phyloP scores from a whole-genome alignment of 176 grass and related monocot species.

The Rhynchospora tenuis region DNA sequence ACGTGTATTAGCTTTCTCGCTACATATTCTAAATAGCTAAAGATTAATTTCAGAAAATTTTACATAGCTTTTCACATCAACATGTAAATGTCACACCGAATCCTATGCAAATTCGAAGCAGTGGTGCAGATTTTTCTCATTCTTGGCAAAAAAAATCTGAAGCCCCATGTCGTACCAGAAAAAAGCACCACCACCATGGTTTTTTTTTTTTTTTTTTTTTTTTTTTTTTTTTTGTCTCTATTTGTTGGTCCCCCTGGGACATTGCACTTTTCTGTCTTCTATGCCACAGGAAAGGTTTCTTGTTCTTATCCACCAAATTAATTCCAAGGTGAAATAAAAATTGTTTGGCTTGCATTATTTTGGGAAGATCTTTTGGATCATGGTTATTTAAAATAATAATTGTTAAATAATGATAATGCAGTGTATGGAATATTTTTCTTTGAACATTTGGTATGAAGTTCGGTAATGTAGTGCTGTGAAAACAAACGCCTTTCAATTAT shows the following conservation, averaged over 20 bases:
- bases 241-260: slow-evolving; percentile 3
- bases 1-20: no score
- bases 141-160: neutral
- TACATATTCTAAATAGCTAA: neutral
- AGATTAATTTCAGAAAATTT: neutral
- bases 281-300: neutral
- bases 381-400: neutral
- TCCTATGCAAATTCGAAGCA: slow-evolving; percentile 9
- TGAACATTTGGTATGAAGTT: no score
- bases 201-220: neutral
- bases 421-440: no score
- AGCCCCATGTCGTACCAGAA: neutral
- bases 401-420: neutral
- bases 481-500: no score
- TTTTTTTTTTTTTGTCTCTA: neutral
- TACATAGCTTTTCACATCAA: neutral
- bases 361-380: neutral
- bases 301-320: slow-evolving; percentile 17
- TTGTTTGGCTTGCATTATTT: slow-evolving; percentile 13
- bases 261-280: neutral
- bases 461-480: no score
- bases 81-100: slow-evolving; percentile 7
- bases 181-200: neutral
- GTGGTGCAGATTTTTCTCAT: neutral
- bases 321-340: neutral